Base-by-base conservation (phyloP, 2,329 filamentous ascomycete species). In the Cadophora malorum region DNA sequence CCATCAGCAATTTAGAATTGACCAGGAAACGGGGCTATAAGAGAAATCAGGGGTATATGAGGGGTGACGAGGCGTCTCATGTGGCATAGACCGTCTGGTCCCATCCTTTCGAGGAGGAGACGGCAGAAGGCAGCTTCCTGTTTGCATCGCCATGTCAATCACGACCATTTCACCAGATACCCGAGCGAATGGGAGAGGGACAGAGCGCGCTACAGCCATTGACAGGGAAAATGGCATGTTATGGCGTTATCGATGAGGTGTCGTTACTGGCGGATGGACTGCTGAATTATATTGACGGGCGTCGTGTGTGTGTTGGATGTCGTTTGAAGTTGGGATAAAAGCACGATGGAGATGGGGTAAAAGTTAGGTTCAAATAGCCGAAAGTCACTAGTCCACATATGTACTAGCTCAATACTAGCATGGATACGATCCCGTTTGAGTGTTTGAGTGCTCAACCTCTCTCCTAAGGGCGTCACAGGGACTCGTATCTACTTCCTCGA, bases 1-100 rank as follows among this genome's bases (percentile, higher is more conserved):
- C 16, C 33, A 56, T 10, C 53, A 56, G 53, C 31, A 56, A n/a
- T 56, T 21, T 33, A 21, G 25, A 56, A n/a, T 56, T 35, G 53
- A 14, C 16, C 19, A 14, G 28, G 25, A 35, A 56, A 33, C 53
- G 19, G 25, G 53, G 35, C 12, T 38, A 38, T 38, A 38, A 10
- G 7, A 38, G 35, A 14, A 21, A 35, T 19, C 19, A 33, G 35
- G 28, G 28, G 19, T 56, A 33, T 35, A 56, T 35, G 19, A 56
- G 53, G 14, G 31, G 33, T 56, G 28, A 56, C 53, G 53, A 56
- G 28, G 28, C 31, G 31, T 28, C 25, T 35, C 19, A 10, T 35
- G 19, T 10, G 53, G 35, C 19, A 19, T 35, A 12, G 6, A 16
- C 6, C 21, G 53, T 35, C 25, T 56, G 28, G 12, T 2, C 23